phyloP scores from a whole-genome alignment of 169 alveolate genomes.

The Plasmodium coatneyi region DNA sequence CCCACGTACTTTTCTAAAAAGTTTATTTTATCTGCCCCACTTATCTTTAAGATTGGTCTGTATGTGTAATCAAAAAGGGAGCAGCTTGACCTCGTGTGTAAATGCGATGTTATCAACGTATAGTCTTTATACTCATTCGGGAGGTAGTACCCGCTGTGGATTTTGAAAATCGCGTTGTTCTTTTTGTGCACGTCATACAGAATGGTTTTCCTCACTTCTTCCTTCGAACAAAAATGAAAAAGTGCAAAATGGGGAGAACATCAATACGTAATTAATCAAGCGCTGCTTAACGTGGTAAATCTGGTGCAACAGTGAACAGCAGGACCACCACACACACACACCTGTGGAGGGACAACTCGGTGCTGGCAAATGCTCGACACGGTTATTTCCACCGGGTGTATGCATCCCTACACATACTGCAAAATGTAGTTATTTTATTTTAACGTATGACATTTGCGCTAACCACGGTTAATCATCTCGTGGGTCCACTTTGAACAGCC shows the following conservation, averaged over 20 bases:
- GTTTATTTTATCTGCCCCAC: slow-evolving; percentile 57
- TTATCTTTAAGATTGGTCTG: slow-evolving; percentile 73
- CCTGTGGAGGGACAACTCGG: background rate
- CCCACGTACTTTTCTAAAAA: slow-evolving; percentile 74
- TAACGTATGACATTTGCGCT: background rate
- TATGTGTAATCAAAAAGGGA: slow-evolving; percentile 72
- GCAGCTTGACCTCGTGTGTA: slow-evolving; percentile 70
- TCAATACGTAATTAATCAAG: background rate
- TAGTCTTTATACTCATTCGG: slow-evolving; percentile 73
- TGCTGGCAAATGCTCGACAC: background rate
- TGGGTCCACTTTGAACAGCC: background rate
- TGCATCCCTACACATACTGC: background rate
- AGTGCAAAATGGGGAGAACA: background rate
- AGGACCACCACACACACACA: background rate
- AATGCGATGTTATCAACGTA: slow-evolving; percentile 64
- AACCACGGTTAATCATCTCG: background rate
- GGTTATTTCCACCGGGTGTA: background rate
- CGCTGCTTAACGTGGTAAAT: background rate
- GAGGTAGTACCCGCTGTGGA: slow-evolving; percentile 28
- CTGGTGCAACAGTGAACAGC: background rate
- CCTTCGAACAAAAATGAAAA: slow-evolving; percentile 10
- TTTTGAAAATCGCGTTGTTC: slow-evolving; percentile 72
- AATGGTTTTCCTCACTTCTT: slow-evolving; percentile 42
- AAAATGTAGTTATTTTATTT: background rate
- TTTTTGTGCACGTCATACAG: slow-evolving; percentile 53